Base-by-base conservation (phyloP, 768 basidiomycete species). In the Suillus placidus region DNA sequence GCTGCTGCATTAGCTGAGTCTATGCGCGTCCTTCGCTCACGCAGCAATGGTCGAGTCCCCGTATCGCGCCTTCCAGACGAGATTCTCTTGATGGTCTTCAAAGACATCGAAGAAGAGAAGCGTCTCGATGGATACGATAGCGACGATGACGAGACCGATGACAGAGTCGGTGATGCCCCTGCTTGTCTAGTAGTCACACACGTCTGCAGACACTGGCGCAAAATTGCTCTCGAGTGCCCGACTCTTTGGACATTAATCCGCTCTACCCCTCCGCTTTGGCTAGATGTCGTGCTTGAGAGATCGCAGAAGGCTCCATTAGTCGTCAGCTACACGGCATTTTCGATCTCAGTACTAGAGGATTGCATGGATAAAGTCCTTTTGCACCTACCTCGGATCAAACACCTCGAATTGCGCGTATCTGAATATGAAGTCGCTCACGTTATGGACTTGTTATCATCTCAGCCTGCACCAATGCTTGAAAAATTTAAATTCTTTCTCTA, bases 201-300 rank as follows among this genome's bases (percentile, higher is more conserved):
- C 38, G 42, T 61, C 45, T 45, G 60, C 60, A 26, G 40, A 30
- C 40, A 10, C 23, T 61, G 60, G 60, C 38, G 37, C 26, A 20
- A 30, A 32, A 26, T 61, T 16, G 60, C 60, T 23, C 60, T 61
- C 10, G 40, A 13, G 32, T 30, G 32, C 23, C 37, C 60, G 6
- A 61, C 35, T 45, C 60, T 61, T 23, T 61, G 42, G 60, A 42
- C 1, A 42, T 45, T 23, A 16, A 26, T 61, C 26, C 13, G 9
- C 13, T 42, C 4, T n/a, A 6, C 8, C 40, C 6, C 40, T 35
- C 4, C 23, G 30, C 14, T 0, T 32, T 61, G 60, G 60, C 12
- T n/a, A 35, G 60, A 43, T 20, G 23, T 18, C 10, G 45, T 61
- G 40, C 45, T 61, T 42, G 40, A 35, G 45, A 47, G 60, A 26